Conservation (phyloP, 2,329 filamentous ascomycete genomes). For the Aspergillus jensenii region DNA sequence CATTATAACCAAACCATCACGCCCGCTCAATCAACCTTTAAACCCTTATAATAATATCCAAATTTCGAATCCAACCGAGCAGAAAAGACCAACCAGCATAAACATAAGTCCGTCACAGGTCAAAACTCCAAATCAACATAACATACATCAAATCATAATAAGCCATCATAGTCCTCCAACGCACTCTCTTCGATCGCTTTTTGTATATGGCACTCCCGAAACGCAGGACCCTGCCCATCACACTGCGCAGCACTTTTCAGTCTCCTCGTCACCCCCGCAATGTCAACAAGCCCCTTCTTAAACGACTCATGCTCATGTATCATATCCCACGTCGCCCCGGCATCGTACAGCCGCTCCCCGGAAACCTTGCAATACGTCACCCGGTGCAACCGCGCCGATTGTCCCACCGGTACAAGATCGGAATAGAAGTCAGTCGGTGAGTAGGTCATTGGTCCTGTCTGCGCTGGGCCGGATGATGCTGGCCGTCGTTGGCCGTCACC, state of each 20-base stretch:
- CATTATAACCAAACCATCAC: background rate
- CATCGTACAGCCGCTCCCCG: constrained; percentile 70
- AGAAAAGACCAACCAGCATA: background rate
- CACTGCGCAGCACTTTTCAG: constrained; percentile 75
- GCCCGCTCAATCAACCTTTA: constrained; percentile 1
- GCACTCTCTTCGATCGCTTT: constrained; percentile 77
- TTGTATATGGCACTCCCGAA: constrained; percentile 72
- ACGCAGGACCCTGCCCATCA: constrained; percentile 85
- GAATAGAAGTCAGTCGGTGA: constrained; percentile 71
- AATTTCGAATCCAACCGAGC: background rate
- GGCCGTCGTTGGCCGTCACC: background rate
- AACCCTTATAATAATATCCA: background rate
- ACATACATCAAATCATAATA: constrained; percentile 53
- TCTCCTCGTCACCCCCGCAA: constrained; percentile 75
- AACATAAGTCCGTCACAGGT: background rate
- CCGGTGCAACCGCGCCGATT: constrained; percentile 60
- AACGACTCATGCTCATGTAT: constrained; percentile 80
- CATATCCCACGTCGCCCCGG: constrained; percentile 82
- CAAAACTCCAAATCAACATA: background rate
- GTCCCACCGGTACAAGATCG: constrained; percentile 55
- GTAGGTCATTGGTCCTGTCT: constrained; percentile 69
- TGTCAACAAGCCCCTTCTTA: constrained; percentile 74
- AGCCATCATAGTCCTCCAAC: constrained; percentile 73
- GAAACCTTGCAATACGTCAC: constrained; percentile 62
- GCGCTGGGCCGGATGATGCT: constrained; percentile 39